A percentile compares a stretch with the other conserved stretches of the same genome.
Conservation (phyloP, 805 yeast genomes). For the Lachancea thermotolerans region DNA sequence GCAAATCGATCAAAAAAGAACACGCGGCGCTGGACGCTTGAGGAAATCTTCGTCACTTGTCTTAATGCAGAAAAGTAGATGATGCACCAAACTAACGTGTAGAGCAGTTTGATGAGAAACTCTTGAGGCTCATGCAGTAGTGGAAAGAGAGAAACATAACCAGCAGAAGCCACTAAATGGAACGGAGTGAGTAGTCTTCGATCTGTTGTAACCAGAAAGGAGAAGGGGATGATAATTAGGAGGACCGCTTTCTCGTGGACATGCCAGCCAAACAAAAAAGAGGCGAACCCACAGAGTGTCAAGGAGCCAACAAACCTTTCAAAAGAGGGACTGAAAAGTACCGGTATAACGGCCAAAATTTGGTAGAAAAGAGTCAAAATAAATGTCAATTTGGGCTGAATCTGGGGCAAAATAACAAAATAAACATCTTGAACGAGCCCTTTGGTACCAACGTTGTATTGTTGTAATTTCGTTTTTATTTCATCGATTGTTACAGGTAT, state of each 20-base stretch:
- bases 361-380: slow-evolving; percentile 80
- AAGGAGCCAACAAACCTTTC: slow-evolving; percentile 76
- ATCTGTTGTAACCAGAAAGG: slow-evolving; percentile 67
- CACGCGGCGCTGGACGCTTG: slow-evolving; percentile 38
- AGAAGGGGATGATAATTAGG: slow-evolving; percentile 79
- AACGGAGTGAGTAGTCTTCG: slow-evolving; percentile 66
- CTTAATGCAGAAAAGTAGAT: slow-evolving; percentile 66
- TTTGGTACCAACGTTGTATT: slow-evolving; percentile 50
- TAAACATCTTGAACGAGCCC: slow-evolving; percentile 90
- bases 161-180: slow-evolving; percentile 66
- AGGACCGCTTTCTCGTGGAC: slow-evolving; percentile 98
- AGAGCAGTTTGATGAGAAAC: slow-evolving; percentile 65
- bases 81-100: slow-evolving; percentile 81
- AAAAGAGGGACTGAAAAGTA: slow-evolving; percentile 63
- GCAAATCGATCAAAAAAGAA: slow-evolving; percentile 70
- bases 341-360: slow-evolving; percentile 64
- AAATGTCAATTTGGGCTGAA: slow-evolving; percentile 73
- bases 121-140: slow-evolving; percentile 74
- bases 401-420: slow-evolving; percentile 73
- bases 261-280: slow-evolving; percentile 96
- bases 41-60: slow-evolving; percentile 49
- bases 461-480: slow-evolving; percentile 27
- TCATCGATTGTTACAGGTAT: slow-evolving; percentile 27
- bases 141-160: slow-evolving; percentile 85
- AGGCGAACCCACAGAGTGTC: slow-evolving; percentile 84